Evolutionary conservation across 2,329 filamentous ascomycete genomes (phyloP).

Genomic region (Alternaria alternata): DNA sequence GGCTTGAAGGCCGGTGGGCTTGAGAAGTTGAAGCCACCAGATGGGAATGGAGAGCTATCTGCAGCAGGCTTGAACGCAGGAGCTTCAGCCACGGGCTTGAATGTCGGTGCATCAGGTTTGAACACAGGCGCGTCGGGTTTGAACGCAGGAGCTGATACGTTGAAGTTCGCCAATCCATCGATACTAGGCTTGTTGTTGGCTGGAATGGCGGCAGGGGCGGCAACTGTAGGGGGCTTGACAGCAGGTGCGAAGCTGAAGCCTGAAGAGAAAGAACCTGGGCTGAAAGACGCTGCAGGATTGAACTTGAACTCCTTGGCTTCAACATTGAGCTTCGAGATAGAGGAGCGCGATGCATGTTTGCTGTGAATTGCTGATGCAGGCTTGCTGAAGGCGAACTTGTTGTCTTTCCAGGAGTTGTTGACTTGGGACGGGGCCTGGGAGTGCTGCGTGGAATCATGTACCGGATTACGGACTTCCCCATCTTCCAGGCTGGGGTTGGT

Average conservation of each 20-base stretch:
- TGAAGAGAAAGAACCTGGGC: slow-evolving; percentile 55
- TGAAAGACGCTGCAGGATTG: slow-evolving; percentile 63
- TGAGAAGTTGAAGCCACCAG: slow-evolving; percentile 35
- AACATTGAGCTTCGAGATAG: slow-evolving; percentile 82
- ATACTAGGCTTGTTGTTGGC: slow-evolving; percentile 51
- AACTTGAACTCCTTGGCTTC: slow-evolving; percentile 88
- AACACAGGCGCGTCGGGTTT: slow-evolving; percentile 80
- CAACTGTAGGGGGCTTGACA: slow-evolving; percentile 53
- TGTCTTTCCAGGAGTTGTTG: slow-evolving; percentile 49
- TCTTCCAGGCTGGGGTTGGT: slow-evolving; percentile 51
- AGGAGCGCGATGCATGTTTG: slow-evolving; percentile 74
- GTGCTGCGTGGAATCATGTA: slow-evolving; percentile 41
- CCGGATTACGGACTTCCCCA: slow-evolving; percentile 33
- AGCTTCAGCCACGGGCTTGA: slow-evolving; percentile 29
- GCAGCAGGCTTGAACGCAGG: slow-evolving; percentile 24
- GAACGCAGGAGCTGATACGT: slow-evolving; percentile 74
- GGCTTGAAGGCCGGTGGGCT: slow-evolving; percentile 55
- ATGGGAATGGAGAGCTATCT: slow-evolving; percentile 24
- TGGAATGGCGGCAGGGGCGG: slow-evolving; percentile 52
- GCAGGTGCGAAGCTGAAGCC: slow-evolving; percentile 53
- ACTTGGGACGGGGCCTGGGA: slow-evolving; percentile 49
- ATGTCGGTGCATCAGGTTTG: slow-evolving; percentile 69
- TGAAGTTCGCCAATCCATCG: slow-evolving; percentile 62
- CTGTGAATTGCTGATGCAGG: slow-evolving; percentile 45
- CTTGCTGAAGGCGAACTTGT: slow-evolving; percentile 46